These are phyloP conservation scores for Adansonia madagascariensis DNA, from an alignment of 441 rosid genomes.

Conservation along the genomic window DNA sequence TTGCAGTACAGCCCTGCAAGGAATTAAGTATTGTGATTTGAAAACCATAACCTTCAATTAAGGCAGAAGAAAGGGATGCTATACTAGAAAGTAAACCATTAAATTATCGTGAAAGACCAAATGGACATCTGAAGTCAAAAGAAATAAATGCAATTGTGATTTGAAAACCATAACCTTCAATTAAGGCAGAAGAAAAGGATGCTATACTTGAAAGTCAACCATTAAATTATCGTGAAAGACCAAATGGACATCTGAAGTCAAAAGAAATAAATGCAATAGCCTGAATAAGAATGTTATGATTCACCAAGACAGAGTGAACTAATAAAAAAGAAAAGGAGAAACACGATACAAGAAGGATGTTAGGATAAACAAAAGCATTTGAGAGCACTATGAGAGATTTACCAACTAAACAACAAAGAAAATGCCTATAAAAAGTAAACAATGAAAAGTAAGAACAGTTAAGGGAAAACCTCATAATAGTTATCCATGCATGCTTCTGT, in stretches of 20 bases:
- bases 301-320: constrained; percentile 19
- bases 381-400: background rate
- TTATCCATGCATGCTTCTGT: constrained; percentile 83
- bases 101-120: background rate
- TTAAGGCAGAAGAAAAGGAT: background rate
- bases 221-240: background rate
- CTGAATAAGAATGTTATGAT: background rate
- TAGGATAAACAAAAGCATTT: constrained; percentile 5
- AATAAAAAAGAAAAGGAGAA: background rate
- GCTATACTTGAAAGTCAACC: background rate
- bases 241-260: constrained; percentile 6
- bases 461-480: constrained; percentile 70
- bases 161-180: background rate
- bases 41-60: background rate
- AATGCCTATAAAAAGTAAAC: constrained; percentile 16
- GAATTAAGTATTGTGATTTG: constrained; percentile 21
- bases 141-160: constrained; percentile 13
- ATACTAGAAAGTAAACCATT: constrained; percentile 4
- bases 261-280: constrained; percentile 8
- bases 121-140: constrained; percentile 5
- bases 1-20: constrained; percentile 94
- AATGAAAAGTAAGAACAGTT: constrained; percentile 23
- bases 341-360: background rate
- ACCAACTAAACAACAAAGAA: background rate
- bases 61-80: background rate